These are phyloP conservation scores for Botryosphaeria dothidea DNA, from an alignment of 2,329 filamentous ascomycete species.

Conservation along the genomic window DNA sequence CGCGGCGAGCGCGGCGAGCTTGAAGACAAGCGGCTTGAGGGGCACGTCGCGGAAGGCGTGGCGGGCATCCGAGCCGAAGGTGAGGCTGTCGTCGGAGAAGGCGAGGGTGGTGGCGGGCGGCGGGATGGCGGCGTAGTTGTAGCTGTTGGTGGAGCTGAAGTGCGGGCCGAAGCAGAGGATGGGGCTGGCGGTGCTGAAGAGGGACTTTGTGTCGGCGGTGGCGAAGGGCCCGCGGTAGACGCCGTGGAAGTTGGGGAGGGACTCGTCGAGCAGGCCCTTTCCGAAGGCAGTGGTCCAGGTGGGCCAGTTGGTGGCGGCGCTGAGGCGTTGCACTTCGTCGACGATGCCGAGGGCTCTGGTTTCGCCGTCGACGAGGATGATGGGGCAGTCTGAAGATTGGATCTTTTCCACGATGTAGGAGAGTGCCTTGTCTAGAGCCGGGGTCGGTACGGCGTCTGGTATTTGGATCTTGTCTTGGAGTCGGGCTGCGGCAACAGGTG, in stretches of 20 bases:
- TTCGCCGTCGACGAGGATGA: conserved; percentile 57
- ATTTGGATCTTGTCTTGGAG: conserved; percentile 28
- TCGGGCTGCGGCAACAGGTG: conserved; percentile 34
- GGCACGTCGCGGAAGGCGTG: too few species aligned
- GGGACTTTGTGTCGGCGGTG: conserved; percentile 33
- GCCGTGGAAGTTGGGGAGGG: conserved; percentile 50
- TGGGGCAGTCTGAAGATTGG: conserved; percentile 47
- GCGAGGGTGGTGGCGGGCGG: conserved; percentile 21
- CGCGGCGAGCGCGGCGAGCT: too few species aligned
- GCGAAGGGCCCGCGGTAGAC: conserved; percentile 50
- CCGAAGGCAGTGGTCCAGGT: conserved; percentile 51
- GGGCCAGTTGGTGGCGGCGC: conserved; percentile 47
- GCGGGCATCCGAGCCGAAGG: background rate
- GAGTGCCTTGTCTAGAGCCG: conserved; percentile 28
- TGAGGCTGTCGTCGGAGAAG: background rate
- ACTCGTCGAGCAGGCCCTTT: conserved; percentile 55
- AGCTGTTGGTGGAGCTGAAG: conserved; percentile 50
- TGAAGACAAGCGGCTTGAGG: background rate
- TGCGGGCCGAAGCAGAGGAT: conserved; percentile 51
- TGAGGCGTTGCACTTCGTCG: conserved; percentile 45
- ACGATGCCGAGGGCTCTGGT: conserved; percentile 45
- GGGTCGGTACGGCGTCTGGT: background rate
- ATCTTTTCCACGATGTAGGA: conserved; percentile 36
- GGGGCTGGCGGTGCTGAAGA: conserved; percentile 46
- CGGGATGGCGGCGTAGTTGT: conserved; percentile 40